Evolutionary conservation across 768 basidiomycete genomes (phyloP).

Genomic region (Hydnomerulius pinastri): DNA sequence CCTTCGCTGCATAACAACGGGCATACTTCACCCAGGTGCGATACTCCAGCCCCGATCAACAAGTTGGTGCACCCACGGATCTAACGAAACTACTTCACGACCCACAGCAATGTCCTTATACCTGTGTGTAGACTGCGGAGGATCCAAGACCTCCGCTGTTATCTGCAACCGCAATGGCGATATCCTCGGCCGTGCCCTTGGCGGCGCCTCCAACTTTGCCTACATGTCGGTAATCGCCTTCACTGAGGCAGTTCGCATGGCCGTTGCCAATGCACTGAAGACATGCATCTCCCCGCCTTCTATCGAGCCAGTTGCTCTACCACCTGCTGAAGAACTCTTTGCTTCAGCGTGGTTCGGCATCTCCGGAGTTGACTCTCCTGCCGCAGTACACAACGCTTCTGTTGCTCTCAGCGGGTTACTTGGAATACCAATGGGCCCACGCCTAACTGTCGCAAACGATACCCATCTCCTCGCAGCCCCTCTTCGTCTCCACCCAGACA

Average conservation of each 20-base stretch:
- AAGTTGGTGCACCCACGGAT: no score
- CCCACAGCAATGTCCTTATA: constrained; percentile 52
- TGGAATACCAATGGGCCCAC: constrained; percentile 53
- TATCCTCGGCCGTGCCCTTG: constrained; percentile 65
- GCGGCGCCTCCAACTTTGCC: constrained; percentile 85
- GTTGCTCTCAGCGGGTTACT: constrained; percentile 57
- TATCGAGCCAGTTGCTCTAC: constrained; percentile 37
- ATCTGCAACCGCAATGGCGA: constrained; percentile 59
- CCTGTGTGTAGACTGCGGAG: constrained; percentile 87
- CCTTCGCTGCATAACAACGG: no score
- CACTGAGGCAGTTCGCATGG: constrained; percentile 48
- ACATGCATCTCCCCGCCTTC: constrained; percentile 41
- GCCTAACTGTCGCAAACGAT: constrained; percentile 74
- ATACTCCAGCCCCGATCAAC: no score
- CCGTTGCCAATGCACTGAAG: constrained; percentile 57
- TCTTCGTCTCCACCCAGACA: constrained; percentile 58
- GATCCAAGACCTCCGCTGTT: constrained; percentile 82
- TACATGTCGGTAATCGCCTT: constrained; percentile 71
- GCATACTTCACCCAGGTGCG: no score
- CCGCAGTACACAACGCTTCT: constrained; percentile 58
- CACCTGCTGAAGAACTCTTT: constrained; percentile 46
- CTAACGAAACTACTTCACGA: background rate
- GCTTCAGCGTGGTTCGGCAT: constrained; percentile 81
- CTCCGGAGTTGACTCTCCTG: constrained; percentile 77
- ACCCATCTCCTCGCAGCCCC: constrained; percentile 84